These are phyloP conservation scores for Microdochium trichocladiopsis DNA, from an alignment of 2,329 filamentous ascomycete genomes.

Conservation along the genomic window DNA sequence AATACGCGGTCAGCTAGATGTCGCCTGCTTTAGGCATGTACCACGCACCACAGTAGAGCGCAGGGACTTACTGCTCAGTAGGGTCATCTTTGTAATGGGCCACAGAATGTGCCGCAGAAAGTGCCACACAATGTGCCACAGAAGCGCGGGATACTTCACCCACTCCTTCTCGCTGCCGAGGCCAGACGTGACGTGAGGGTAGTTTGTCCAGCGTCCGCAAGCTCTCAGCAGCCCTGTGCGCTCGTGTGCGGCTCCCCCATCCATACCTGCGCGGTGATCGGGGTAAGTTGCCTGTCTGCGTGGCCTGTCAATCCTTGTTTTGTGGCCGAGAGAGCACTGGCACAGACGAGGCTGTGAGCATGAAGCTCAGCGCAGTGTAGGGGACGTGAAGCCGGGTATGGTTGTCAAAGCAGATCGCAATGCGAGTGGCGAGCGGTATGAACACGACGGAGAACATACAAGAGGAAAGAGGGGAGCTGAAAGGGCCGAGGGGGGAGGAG, in stretches of 20 bases:
- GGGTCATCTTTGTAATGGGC: slow-evolving; percentile 49
- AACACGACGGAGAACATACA: too few species aligned
- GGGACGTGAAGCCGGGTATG: too few species aligned
- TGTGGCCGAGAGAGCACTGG: too few species aligned
- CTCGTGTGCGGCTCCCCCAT: slow-evolving; percentile 16
- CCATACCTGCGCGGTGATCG: slow-evolving; percentile 7
- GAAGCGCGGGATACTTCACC: slow-evolving; percentile 37
- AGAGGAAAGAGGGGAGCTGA: too few species aligned
- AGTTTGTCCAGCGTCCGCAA: slow-evolving; percentile 18
- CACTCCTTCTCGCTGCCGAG: slow-evolving; percentile 37
- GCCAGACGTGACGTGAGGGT: slow-evolving; percentile 43
- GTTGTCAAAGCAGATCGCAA: too few species aligned
- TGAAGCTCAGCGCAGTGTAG: too few species aligned
- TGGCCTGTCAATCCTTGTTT: too few species aligned
- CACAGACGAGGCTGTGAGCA: too few species aligned
- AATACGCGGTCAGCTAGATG: slow-evolving; percentile 6
- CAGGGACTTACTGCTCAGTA: slow-evolving; percentile 47
- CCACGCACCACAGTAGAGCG: background rate
- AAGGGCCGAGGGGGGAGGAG: too few species aligned
- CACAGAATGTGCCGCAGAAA: too few species aligned
- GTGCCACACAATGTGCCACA: too few species aligned
- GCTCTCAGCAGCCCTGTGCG: slow-evolving; percentile 15
- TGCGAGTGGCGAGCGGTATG: too few species aligned
- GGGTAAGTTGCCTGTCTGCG: slow-evolving; percentile 13
- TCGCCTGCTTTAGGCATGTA: background rate